Percentiles rank a stretch among this genome's conserved stretches.
phyloP scores from a whole-genome alignment of 345 rosid genomes.

The Acer saccharum region DNA sequence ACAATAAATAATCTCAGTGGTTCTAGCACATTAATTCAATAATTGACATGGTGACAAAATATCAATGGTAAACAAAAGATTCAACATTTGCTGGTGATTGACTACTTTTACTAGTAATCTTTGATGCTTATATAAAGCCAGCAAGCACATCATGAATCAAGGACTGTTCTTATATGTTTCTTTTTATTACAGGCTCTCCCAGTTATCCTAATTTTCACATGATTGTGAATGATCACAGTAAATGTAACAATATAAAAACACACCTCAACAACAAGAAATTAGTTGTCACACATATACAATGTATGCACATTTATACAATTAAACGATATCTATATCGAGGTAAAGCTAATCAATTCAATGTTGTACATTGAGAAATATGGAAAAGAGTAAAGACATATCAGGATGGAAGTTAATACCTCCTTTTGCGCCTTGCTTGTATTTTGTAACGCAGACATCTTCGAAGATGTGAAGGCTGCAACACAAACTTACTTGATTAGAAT shows the following conservation, averaged over 20 bases:
- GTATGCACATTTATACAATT: neutral
- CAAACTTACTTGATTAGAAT: conserved; percentile 17
- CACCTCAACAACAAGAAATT: conserved; percentile 8
- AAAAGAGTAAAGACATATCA: neutral
- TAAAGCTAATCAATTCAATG: neutral
- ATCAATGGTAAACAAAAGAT: neutral
- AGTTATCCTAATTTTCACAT: neutral
- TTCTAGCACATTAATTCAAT: neutral
- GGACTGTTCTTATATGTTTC: neutral
- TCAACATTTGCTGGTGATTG: neutral
- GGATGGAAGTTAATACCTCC: conserved; percentile 46
- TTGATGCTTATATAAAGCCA: neutral
- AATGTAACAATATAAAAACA: neutral
- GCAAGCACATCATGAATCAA: neutral
- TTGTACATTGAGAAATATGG: neutral
- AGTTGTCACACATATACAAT: neutral
- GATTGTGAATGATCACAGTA: neutral
- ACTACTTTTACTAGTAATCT: neutral
- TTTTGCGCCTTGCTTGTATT: conserved; percentile 51
- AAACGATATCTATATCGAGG: neutral
- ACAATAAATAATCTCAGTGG: neutral
- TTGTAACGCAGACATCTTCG: conserved; percentile 71
- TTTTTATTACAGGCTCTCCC: neutral
- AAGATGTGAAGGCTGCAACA: conserved; percentile 72
- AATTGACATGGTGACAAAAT: neutral